Evolutionary conservation across 805 yeast species (phyloP).

Genomic region (Lipomyces orientalis): DNA sequence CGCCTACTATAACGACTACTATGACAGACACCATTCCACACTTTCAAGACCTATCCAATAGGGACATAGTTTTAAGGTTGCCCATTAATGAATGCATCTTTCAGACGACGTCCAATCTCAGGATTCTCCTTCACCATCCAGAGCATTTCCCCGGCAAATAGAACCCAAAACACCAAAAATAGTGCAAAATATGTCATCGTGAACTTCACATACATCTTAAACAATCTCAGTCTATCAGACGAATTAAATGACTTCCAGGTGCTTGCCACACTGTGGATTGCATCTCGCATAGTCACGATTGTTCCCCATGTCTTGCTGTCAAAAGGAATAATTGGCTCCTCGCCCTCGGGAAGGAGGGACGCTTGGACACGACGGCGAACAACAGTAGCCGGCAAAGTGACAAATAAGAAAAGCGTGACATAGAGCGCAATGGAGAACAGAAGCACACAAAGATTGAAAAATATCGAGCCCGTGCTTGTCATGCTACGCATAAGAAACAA

Average conservation of each 20-base stretch:
- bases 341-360: slow-evolving; percentile 19
- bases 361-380: slow-evolving; percentile 16
- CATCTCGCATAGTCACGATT: slow-evolving; percentile 10
- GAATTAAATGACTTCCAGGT: slow-evolving; percentile 9
- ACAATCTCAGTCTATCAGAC: slow-evolving; percentile 6
- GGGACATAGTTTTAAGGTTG: not conserved
- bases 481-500: not conserved
- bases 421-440: slow-evolving; percentile 8
- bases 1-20: not conserved
- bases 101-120: slow-evolving; percentile 5
- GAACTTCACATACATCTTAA: slow-evolving; percentile 1
- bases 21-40: no score
- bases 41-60: no score
- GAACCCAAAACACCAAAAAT: not conserved
- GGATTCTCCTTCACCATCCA: slow-evolving; percentile 12
- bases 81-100: slow-evolving; percentile 3
- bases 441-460: slow-evolving; percentile 5
- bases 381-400: slow-evolving; percentile 11
- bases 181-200: not conserved
- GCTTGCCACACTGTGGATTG: slow-evolving; percentile 3
- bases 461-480: not conserved
- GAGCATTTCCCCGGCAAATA: not conserved
- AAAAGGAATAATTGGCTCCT: slow-evolving; percentile 14
- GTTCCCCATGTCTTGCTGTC: slow-evolving; percentile 9
- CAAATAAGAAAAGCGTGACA: slow-evolving; percentile 3